Evolutionary conservation across 2,329 filamentous ascomycete genomes (phyloP), one percentile per base, ranked within the genome.

Genomic region (Alternaria infectoria): DNA sequence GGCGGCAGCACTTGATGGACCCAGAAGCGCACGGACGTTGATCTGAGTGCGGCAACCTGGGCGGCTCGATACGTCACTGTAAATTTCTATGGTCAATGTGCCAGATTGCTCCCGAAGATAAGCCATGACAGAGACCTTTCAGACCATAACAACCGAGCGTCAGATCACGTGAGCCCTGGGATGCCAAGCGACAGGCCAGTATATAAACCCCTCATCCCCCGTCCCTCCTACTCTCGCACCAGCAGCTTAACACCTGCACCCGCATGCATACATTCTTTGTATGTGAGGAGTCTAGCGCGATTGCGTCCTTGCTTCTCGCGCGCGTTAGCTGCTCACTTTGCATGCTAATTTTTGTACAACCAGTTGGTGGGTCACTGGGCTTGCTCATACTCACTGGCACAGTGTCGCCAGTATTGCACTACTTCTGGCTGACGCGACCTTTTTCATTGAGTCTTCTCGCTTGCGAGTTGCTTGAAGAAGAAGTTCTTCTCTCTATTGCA

Each of bases 371-470:
- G 66, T 62, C 56, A 54, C 61, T 68, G 63, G 23, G 61, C 61
- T 67, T 68, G 66, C 63, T 67, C 59, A 66, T 12, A 49, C 58
- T 44, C 62, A 54, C 25, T 26, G 57, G 19, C 66, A 67, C 61
- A 57, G 62, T 73, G 67, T 65, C 57, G 58, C 64, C 55, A 54
- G 59, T 69, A 67, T 67, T 67, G 25, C 68, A 70, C 67, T 70
- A 47, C 43, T 47, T 64, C 58, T 56, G 47, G 59, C 54, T 44
- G 51, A 63, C 61, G 67, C 65, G 59, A 65, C 19, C 63, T 68
- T 72, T 71, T 70, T 70, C 66, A 71, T 71, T 69, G 59, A 69
- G 61, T 44, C 60, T 51, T 64, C 64, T 67, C 61, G 64, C 68
- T 62, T 67, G 64, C 65, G 56, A 52, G 62, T 60, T 46, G 57